phyloP scores from a whole-genome alignment of 441 rosid genomes.

The Viola pubescens region DNA sequence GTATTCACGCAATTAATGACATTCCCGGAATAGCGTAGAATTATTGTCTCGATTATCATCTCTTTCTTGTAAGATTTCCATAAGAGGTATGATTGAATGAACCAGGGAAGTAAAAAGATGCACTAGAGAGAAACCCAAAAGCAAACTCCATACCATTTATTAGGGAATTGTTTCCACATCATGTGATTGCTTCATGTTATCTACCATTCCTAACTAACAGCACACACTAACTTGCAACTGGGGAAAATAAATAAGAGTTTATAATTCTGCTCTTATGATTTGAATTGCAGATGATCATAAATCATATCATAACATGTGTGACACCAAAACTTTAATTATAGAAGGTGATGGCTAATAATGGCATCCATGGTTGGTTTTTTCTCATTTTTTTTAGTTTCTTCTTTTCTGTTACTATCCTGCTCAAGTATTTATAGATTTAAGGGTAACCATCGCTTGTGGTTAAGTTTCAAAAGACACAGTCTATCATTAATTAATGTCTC shows the following conservation, averaged over 20 bases:
- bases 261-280: constrained; percentile 2
- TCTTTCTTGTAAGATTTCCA: too few species aligned
- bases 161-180: constrained; percentile 15
- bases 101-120: too few species aligned
- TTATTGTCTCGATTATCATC: too few species aligned
- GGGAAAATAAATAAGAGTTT: neutral
- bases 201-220: constrained; percentile 59
- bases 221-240: neutral
- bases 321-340: constrained; percentile 56
- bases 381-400: too few species aligned
- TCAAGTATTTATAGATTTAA: too few species aligned
- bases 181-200: constrained; percentile 42
- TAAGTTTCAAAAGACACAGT: too few species aligned
- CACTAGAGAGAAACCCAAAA: constrained; percentile 5
- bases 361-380: neutral
- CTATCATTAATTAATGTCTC: too few species aligned
- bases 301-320: constrained; percentile 41
- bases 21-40: too few species aligned
- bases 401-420: too few species aligned
- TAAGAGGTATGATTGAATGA: too few species aligned
- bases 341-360: constrained; percentile 34
- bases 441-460: too few species aligned
- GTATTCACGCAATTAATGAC: too few species aligned
- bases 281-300: constrained; percentile 30
- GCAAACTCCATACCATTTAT: constrained; percentile 20